Evolutionary conservation across 139 green algal genomes (phyloP).

Genomic region (Diplosphaera chodatii): DNA sequence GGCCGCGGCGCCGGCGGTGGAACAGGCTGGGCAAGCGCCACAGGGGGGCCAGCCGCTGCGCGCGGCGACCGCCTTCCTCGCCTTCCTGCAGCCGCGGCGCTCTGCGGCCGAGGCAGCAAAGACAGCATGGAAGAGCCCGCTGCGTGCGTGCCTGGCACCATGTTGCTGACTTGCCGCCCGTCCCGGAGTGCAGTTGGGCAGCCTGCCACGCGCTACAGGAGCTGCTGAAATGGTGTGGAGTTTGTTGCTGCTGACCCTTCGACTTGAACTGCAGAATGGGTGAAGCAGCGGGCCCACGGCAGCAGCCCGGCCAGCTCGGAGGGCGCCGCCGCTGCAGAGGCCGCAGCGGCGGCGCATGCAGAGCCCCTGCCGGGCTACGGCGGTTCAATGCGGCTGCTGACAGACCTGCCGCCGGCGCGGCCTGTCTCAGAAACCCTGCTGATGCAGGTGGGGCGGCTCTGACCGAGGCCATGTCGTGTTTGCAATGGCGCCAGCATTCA

Average conservation of each 20-base stretch:
- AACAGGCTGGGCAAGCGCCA: no score
- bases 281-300: not conserved
- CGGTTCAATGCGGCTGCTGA: conserved; percentile 8
- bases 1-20: not conserved
- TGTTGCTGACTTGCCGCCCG: no score
- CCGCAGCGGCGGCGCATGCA: not conserved
- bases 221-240: no score
- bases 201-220: no score
- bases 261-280: not conserved
- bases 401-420: not conserved
- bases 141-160: no score
- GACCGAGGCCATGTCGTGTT: no score
- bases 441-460: not conserved
- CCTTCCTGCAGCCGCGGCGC: conserved; percentile 2
- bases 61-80: not conserved
- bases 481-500: no score
- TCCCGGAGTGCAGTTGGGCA: no score
- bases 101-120: not conserved
- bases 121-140: not conserved
- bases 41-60: no score
- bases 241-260: no score
- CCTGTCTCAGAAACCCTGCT: not conserved
- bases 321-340: not conserved
- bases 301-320: not conserved
- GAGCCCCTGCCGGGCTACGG: not conserved